A percentile compares a stretch with the other conserved stretches of the same genome.
Conservation (phyloP, 2,329 filamentous ascomycete species). For the Bisporella sp. region DNA sequence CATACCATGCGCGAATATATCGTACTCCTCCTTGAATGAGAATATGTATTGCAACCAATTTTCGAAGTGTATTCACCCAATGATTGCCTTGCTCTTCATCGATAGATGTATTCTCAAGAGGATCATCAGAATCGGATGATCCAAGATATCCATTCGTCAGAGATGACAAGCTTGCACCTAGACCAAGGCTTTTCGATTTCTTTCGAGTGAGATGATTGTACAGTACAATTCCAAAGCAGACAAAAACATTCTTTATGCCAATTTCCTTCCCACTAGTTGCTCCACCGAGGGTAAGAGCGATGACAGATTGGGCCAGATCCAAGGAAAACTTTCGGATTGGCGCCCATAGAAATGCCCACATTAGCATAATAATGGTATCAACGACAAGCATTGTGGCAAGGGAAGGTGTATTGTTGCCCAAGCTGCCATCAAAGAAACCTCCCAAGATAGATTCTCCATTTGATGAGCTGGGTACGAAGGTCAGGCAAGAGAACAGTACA, state of each 20-base stretch:
- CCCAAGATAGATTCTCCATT: conserved; percentile 67
- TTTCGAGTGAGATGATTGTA: conserved; percentile 23
- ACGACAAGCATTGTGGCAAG: conserved; percentile 78
- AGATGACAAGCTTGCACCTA: conserved; percentile 22
- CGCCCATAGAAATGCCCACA: conserved; percentile 84
- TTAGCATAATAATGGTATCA: conserved; percentile 72
- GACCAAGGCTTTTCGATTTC: conserved; percentile 19
- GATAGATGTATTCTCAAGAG: conserved; percentile 32
- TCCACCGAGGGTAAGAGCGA: conserved; percentile 83
- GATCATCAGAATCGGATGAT: conserved; percentile 34
- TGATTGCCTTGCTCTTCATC: conserved; percentile 54
- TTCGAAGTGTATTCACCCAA: conserved; percentile 48
- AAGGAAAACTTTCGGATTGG: conserved; percentile 83
- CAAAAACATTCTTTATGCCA: conserved; percentile 63
- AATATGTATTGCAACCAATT: conserved; percentile 67
- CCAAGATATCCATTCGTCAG: conserved; percentile 15
- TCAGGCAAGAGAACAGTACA: conserved; percentile 85
- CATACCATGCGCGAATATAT: conserved; percentile 63
- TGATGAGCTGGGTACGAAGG: conserved; percentile 69
- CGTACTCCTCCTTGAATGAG: conserved; percentile 66
- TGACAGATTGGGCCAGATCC: conserved; percentile 87
- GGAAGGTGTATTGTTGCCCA: conserved; percentile 65
- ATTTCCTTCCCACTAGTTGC: conserved; percentile 64
- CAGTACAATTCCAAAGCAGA: conserved; percentile 61
- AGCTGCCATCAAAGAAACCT: conserved; percentile 84